Percentiles rank a stretch among this genome's conserved stretches.
These are phyloP conservation scores for Trichosanthes truncata DNA, from an alignment of 306 rosid species.

Conservation along the genomic window DNA sequence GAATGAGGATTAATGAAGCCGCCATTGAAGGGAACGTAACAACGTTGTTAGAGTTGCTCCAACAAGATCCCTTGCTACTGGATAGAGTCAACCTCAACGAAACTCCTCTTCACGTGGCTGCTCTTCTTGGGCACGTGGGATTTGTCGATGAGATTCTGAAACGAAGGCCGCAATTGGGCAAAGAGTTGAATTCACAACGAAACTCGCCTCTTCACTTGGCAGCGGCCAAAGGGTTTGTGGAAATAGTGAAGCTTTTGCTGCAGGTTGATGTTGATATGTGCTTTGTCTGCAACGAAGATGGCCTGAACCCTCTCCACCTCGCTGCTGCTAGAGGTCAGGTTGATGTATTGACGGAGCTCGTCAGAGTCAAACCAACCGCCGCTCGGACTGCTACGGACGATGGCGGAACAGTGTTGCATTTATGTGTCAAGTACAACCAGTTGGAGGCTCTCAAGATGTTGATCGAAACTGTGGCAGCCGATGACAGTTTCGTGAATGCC, in stretches of 20 bases:
- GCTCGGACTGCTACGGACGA: conserved; percentile 7
- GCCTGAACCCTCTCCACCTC: conserved; percentile 18
- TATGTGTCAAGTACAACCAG: conserved; percentile 17
- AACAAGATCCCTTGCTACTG: conserved; percentile 17
- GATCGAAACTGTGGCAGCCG: conserved; percentile 2
- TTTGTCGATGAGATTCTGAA: conserved; percentile 14
- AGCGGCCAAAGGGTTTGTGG: conserved; percentile 14
- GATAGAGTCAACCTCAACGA: conserved; percentile 16
- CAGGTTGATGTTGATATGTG: neutral
- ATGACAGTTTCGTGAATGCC: conserved; percentile 6
- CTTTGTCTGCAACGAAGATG: conserved; percentile 11
- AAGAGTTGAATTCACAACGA: conserved; percentile 16
- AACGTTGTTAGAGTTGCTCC: conserved; percentile 14
- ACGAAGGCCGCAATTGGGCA: conserved; percentile 14
- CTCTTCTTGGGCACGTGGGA: conserved; percentile 16
- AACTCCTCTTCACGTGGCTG: conserved; percentile 26
- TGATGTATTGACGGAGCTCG: conserved; percentile 14
- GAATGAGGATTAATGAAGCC: neutral
- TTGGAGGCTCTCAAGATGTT: conserved; percentile 16
- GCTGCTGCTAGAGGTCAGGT: conserved; percentile 20
- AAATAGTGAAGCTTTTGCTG: conserved; percentile 1
- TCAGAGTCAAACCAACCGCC: neutral
- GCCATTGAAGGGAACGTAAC: neutral
- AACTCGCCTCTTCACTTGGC: conserved; percentile 24
- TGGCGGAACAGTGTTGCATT: conserved; percentile 22